Evolutionary conservation across 192 early-diverging fungal species (phyloP), one percentile per base, ranked within the genome.

Genomic region (Glomus cerebriforme): DNA sequence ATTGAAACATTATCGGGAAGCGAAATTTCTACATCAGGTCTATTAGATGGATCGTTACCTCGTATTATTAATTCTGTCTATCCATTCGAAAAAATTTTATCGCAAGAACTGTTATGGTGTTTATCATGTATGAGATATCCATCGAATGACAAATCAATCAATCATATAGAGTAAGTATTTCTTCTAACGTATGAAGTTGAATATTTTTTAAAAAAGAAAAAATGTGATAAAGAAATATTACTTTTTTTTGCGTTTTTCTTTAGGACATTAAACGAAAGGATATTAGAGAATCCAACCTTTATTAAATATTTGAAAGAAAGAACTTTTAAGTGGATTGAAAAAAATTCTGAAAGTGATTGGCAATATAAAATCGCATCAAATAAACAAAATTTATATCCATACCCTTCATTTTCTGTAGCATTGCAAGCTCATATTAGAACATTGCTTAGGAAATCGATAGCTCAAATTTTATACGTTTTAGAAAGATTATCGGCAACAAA

Each of bases 91-190:
- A 29, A 78, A 26, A 78, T 78, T 26, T 69, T 78, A 26, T 22
- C 31, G 39, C 67, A 69, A 39, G 76, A 78, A 69, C 37, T 78
- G 15, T 69, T 69, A 45, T 78, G 76, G 76, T 78, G 76, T 19
- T 32, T 78, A 39, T 59, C 71, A n/a, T 78, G 76, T 29, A 78
- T 78, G 22, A 77, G 49, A 43, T 78, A 78, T 24, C 60, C 76
- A 72, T 43, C 60, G 17, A 45, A 29, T 17, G 2, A 31, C 1
- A 43, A 49, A 29, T 74, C 29, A 49, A 32, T 78, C 3, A 35
- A 78, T 19, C 76, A 78, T 68, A 32, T 78, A 17, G 24, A 29
- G 69, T 71, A 71, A 71, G 32, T 45, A 39, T n/a, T n/a, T n/a
- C n/a, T n/a, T n/a, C n/a, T n/a, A n/a, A 39, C 37, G 34, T 7